Evolutionary conservation across 768 basidiomycete genomes (phyloP).

Genomic region (Postia placenta): DNA sequence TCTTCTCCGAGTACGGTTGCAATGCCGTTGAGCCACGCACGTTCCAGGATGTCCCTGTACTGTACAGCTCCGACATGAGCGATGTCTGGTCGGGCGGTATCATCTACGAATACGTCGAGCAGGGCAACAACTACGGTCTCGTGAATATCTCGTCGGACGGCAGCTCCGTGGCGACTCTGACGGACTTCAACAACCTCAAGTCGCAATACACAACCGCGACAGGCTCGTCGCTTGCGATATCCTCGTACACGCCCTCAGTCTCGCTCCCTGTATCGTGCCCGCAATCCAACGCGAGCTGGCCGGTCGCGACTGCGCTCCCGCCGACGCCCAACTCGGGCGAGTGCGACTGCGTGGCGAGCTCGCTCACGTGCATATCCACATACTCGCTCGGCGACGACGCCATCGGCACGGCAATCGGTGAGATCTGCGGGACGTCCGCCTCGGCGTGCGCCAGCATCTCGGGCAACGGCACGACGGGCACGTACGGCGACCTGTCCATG

Average conservation of each 20-base stretch:
- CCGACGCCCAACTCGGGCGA: slow-evolving; percentile 2
- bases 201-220: slow-evolving; percentile 1
- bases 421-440: not conserved
- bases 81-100: slow-evolving; percentile 4
- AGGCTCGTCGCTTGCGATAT: not conserved
- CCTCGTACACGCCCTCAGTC: slow-evolving; percentile 1
- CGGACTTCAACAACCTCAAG: slow-evolving; percentile 4
- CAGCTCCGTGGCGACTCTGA: not conserved
- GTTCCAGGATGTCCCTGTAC: slow-evolving; percentile 1
- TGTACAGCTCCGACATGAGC: slow-evolving; percentile 4
- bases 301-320: not conserved
- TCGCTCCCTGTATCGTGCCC: slow-evolving; percentile 1
- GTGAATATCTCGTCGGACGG: slow-evolving; percentile 1
- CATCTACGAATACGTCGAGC: slow-evolving; percentile 4
- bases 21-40: slow-evolving; percentile 2
- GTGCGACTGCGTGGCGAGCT: slow-evolving; percentile 1
- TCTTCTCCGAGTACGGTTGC: slow-evolving; percentile 4
- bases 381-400: not conserved
- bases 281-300: not conserved
- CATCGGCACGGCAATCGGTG: slow-evolving; percentile 3
- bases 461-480: slow-evolving; percentile 3
- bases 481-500: not conserved
- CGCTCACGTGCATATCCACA: not conserved
- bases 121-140: slow-evolving; percentile 3
- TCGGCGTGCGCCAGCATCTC: not conserved